A percentile compares a stretch with the other conserved stretches of the same genome.
Evolutionary conservation across 2,329 filamentous ascomycete genomes (phyloP).

Genomic region (Fusarium praegraminearum): DNA sequence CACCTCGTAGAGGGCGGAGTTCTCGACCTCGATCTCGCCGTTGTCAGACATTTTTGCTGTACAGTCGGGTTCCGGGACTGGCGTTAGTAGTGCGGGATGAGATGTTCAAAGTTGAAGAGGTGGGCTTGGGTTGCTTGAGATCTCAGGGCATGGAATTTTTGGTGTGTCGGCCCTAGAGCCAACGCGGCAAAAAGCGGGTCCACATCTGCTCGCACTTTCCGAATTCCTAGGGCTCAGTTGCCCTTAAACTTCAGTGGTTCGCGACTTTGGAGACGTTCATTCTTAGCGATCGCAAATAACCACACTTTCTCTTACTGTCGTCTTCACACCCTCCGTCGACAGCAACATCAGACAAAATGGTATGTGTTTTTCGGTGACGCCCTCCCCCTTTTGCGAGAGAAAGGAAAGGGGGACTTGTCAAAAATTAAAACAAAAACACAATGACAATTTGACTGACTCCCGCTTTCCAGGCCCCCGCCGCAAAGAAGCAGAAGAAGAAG

Average conservation of each 20-base stretch:
- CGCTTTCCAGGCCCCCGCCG: constrained; percentile 56
- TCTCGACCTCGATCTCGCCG: constrained; percentile 94
- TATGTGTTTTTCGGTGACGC: constrained; percentile 47
- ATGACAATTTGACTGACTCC: constrained; percentile 42
- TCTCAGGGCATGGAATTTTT: constrained; percentile 16
- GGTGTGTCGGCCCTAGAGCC: constrained; percentile 9
- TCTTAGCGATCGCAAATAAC: constrained; percentile 37
- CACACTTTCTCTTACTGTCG: constrained; percentile 50
- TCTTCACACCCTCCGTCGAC: constrained; percentile 47
- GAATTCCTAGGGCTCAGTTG: constrained; percentile 31
- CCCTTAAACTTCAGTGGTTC: constrained; percentile 51
- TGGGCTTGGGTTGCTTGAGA: constrained; percentile 22
- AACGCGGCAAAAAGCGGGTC: constrained; percentile 5
- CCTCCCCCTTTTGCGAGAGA: neutral
- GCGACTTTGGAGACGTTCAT: constrained; percentile 29
- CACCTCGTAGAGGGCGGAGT: constrained; percentile 78
- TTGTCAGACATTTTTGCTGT: constrained; percentile 86
- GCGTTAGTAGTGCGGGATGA: constrained; percentile 54
- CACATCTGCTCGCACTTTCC: constrained; percentile 19
- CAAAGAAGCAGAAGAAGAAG: constrained; percentile 67
- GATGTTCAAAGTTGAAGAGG: constrained; percentile 43
- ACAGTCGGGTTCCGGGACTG: constrained; percentile 53
- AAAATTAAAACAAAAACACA: neutral
- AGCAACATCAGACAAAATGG: constrained; percentile 61
- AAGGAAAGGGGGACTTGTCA: constrained; percentile 3